Evolutionary conservation across 2,329 filamentous ascomycete species (phyloP), one percentile per base, ranked within the genome.

Genomic region (Alternaria sp.): DNA sequence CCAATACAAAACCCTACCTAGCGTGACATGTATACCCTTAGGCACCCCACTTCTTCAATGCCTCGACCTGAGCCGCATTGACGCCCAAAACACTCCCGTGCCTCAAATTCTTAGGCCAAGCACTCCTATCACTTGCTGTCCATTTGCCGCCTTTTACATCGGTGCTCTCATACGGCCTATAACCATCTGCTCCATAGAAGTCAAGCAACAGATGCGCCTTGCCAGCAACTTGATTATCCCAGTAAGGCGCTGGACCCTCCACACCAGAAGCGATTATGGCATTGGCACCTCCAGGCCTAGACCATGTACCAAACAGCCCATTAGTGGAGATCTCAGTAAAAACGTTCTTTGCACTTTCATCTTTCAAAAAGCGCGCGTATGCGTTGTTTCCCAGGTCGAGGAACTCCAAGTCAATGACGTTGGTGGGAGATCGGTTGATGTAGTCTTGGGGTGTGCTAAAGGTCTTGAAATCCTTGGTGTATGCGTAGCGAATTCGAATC

Each of bases 371-470:
- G 42, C 84, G 80, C 5, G 83, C 76, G 50, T 82, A 86, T n/a
- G 75, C 75, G 46, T 73, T 73, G 33, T 64, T 65, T 13, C 80
- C 79, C 1, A 84, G 71, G 1, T 79, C 74, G 3, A 85, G 76
- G 71, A 89, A 83, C 63, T 86, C 84, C n/a, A 88, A 76, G 64
- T 85, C 83, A 66, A 85, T 86, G 51, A 84, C 77, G 56, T 82
- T 78, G 50, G 78, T 83, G 0, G 80, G 79, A 1, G 77, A 71
- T 41, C 79, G 76, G 69, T 83, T 79, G 68, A 85, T 81, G 63
- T 83, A 84, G 6, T 83, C 83, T 60, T 81, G 70, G 0, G 85
- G 82, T 1, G 79, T 36, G 17, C 77, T 79, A 67, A 86, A 86
- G 2, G 80, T 84, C 45, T 76, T 74, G 65, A 86, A 87, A 73